These are phyloP conservation scores for Trichophyton benhamiae DNA, from an alignment of 2,329 filamentous ascomycete species.

Conservation along the genomic window DNA sequence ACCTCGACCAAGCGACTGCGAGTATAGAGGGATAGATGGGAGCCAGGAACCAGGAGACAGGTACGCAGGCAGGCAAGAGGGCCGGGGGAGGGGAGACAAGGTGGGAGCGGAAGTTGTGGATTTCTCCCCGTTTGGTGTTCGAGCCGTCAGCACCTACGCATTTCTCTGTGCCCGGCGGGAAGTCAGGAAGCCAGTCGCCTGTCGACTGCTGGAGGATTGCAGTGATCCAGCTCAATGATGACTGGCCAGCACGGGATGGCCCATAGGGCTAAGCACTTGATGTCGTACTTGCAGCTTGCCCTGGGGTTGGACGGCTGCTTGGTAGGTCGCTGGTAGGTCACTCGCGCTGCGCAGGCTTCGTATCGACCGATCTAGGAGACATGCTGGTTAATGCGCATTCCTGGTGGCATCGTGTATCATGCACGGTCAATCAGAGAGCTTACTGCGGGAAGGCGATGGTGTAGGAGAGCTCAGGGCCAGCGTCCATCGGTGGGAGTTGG, in stretches of 20 bases:
- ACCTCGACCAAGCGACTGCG: too few relatives aligned
- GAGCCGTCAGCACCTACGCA: neutral
- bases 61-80: neutral
- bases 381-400: neutral
- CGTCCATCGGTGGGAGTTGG: neutral
- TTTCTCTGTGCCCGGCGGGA: neutral
- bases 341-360: neutral
- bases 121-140: neutral
- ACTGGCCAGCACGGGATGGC: neutral
- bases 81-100: neutral
- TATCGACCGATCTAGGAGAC: neutral
- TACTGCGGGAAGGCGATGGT: neutral
- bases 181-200: neutral
- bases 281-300: slow-evolving; percentile 2
- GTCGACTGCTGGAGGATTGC: neutral
- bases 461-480: neutral
- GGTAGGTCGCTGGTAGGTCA: neutral
- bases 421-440: neutral
- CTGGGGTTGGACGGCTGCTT: neutral
- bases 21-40: too few relatives aligned
- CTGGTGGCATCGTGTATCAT: neutral
- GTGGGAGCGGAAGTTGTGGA: neutral
- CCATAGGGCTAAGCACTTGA: slow-evolving; percentile 2
- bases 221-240: neutral
- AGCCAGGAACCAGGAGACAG: too few relatives aligned